Evolutionary conservation across 1,284 basidiomycete genomes (phyloP).

Genomic region (Irpex sp.): DNA sequence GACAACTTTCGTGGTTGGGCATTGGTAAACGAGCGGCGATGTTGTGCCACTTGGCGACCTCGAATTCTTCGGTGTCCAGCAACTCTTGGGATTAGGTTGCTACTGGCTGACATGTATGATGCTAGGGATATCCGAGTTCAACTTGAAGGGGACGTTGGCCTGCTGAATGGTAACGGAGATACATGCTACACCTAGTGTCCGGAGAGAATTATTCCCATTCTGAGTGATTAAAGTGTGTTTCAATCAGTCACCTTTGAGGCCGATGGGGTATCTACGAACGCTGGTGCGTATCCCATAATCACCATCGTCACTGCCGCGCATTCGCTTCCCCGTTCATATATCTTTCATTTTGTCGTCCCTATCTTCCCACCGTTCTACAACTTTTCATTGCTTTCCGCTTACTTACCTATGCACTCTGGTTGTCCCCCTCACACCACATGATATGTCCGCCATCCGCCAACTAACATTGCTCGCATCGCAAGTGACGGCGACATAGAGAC

Average conservation of each 20-base stretch:
- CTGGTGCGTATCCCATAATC: constrained; percentile 42
- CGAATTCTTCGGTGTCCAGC: too few relatives aligned
- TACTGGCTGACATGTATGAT: too few relatives aligned
- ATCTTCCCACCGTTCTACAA: too few relatives aligned
- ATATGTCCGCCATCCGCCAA: background rate
- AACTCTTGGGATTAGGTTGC: too few relatives aligned
- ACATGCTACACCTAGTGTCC: constrained; percentile 67
- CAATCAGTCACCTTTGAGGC: constrained; percentile 43
- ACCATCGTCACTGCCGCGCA: background rate
- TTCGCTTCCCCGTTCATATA: background rate
- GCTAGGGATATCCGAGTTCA: too few relatives aligned
- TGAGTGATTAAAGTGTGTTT: constrained; percentile 60
- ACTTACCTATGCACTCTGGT: too few relatives aligned
- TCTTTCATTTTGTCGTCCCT: background rate
- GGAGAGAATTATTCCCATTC: constrained; percentile 65
- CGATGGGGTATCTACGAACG: constrained; percentile 84
- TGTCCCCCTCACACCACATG: background rate
- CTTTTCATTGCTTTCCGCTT: too few relatives aligned
- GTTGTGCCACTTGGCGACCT: too few relatives aligned
- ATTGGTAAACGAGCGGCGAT: too few relatives aligned
- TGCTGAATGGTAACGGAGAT: constrained; percentile 55
- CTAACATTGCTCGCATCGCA: constrained; percentile 25
- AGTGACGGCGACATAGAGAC: constrained; percentile 82
- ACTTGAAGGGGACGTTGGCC: too few relatives aligned
- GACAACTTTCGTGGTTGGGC: too few relatives aligned